phyloP scores from a whole-genome alignment of 352 stramenopile genomes.

The Phytophthora sansomeana region DNA sequence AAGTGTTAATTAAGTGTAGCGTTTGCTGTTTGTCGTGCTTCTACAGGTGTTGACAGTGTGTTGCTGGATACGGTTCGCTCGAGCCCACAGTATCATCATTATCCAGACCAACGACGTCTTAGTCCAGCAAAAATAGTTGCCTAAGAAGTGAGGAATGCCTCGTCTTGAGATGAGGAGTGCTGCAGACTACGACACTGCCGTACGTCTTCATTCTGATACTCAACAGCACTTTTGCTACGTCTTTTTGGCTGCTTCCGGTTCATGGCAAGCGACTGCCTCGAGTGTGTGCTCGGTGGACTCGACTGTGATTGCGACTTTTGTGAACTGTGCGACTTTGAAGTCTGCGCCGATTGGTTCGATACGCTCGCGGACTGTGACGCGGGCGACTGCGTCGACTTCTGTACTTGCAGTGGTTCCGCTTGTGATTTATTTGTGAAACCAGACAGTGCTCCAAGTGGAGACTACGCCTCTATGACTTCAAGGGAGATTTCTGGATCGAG shows the following conservation, averaged over 20 bases:
- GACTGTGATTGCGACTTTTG: slow-evolving; percentile 11
- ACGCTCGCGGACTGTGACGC: slow-evolving; percentile 23
- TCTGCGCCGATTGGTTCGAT: slow-evolving; percentile 16
- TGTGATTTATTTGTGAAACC: slow-evolving; percentile 12
- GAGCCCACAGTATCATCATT: too few species aligned
- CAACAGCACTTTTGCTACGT: neutral
- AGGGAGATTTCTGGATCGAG: slow-evolving; percentile 4
- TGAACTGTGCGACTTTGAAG: slow-evolving; percentile 16
- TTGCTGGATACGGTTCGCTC: too few species aligned
- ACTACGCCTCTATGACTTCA: slow-evolving; percentile 8
- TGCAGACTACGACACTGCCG: neutral
- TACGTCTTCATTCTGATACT: too few species aligned
- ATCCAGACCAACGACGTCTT: too few species aligned
- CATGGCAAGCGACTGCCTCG: slow-evolving; percentile 19
- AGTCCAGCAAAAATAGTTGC: slow-evolving; percentile 1
- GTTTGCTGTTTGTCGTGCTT: too few species aligned
- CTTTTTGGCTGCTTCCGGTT: neutral
- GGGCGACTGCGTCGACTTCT: slow-evolving; percentile 22
- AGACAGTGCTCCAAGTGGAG: neutral
- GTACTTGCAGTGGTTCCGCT: slow-evolving; percentile 8
- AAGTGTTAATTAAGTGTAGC: too few species aligned
- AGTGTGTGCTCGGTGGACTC: slow-evolving; percentile 20
- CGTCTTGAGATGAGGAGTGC: neutral
- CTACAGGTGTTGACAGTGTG: too few species aligned
- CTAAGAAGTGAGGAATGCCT: neutral